These are phyloP conservation scores for Tetramitus jugosus DNA, from an alignment of 208 protist genomes.

Conservation along the genomic window DNA sequence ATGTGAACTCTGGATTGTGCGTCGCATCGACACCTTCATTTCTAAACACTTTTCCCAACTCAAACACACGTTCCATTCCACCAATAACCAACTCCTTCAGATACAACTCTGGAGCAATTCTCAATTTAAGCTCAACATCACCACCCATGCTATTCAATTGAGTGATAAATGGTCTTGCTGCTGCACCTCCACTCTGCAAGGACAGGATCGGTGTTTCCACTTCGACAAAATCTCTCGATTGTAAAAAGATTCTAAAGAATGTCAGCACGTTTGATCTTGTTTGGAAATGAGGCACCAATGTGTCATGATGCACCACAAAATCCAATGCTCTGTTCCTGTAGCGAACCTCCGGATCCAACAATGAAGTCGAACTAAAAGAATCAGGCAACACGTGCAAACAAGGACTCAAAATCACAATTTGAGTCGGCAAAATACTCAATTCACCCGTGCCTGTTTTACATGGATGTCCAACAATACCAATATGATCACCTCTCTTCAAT, in stretches of 20 bases:
- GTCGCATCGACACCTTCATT: conserved; percentile 84
- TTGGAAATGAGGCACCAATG: neutral
- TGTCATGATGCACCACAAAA: neutral
- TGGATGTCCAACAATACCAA: conserved; percentile 62
- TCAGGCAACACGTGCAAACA: conserved; percentile 4
- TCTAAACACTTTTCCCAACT: conserved; percentile 82
- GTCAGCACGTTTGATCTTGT: conserved; percentile 25
- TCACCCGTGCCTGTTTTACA: conserved; percentile 65
- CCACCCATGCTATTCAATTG: conserved; percentile 71
- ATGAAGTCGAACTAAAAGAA: neutral
- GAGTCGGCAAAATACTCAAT: conserved; percentile 57
- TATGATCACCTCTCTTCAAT: conserved; percentile 55
- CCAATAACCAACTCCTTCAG: conserved; percentile 86
- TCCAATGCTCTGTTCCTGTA: conserved; percentile 10
- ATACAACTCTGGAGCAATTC: conserved; percentile 81
- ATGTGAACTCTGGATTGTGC: conserved; percentile 91
- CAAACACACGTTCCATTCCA: conserved; percentile 83
- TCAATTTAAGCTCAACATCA: conserved; percentile 64
- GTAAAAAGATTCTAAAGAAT: conserved; percentile 59
- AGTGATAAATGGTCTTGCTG: conserved; percentile 76
- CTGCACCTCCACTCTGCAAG: conserved; percentile 68
- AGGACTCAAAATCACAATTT: conserved; percentile 53
- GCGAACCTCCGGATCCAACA: neutral
- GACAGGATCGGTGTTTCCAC: conserved; percentile 87
- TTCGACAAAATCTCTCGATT: conserved; percentile 65